Evolutionary conservation across 768 basidiomycete species (phyloP).

Genomic region (Porphyrellus cyaneotinctus): DNA sequence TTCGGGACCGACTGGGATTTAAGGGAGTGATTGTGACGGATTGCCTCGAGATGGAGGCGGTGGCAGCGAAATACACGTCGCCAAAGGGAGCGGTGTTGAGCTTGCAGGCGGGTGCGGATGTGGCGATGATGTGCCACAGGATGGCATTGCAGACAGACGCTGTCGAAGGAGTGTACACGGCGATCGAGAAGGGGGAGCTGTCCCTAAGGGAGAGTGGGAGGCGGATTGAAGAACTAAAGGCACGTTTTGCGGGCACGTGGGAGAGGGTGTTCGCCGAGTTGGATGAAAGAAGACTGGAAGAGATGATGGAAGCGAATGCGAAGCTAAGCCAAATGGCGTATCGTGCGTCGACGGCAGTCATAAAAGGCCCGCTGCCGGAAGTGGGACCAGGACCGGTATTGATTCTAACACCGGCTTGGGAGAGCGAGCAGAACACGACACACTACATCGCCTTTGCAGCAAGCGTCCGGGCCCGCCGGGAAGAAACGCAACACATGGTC

Average conservation of each 20-base stretch:
- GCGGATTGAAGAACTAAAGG: constrained; percentile 50
- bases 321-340: constrained; percentile 48
- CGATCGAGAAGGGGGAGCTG: constrained; percentile 44
- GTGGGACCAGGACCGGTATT: constrained; percentile 34
- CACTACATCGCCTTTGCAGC: constrained; percentile 49
- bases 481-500: constrained; percentile 42
- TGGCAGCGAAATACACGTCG: constrained; percentile 40
- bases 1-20: constrained; percentile 50
- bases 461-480: constrained; percentile 32
- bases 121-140: constrained; percentile 74
- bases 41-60: constrained; percentile 75
- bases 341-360: constrained; percentile 40
- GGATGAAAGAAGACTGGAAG: constrained; percentile 20
- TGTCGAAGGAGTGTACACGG: constrained; percentile 47
- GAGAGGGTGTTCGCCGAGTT: constrained; percentile 32
- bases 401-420: constrained; percentile 53
- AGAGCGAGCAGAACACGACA: constrained; percentile 54
- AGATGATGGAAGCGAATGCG: constrained; percentile 38
- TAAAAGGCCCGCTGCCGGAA: constrained; percentile 39
- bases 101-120: constrained; percentile 60
- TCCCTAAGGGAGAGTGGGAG: constrained; percentile 39
- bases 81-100: constrained; percentile 49
- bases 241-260: constrained; percentile 47
- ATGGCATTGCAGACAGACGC: constrained; percentile 51
- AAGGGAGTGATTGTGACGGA: constrained; percentile 65